A percentile compares a stretch with the other conserved stretches of the same genome.
Conservation (phyloP, 148 eudicot genomes). For the Spergularia marina region DNA sequence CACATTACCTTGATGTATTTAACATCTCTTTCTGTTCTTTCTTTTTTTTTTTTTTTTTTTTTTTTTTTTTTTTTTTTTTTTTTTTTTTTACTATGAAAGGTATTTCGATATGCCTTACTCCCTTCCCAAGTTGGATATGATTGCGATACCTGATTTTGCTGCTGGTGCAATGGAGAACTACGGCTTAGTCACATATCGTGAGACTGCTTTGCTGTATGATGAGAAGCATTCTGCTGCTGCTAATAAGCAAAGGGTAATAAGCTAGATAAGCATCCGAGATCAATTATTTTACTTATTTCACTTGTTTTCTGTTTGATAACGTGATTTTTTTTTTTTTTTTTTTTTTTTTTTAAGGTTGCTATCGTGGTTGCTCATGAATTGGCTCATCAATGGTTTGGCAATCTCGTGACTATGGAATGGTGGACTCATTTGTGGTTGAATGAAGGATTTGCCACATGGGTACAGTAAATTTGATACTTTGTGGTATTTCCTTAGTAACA, state of each 20-base stretch:
- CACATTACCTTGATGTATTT: background rate
- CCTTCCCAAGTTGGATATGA: conserved; percentile 91
- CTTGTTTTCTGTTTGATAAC: conserved; percentile 11
- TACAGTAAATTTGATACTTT: conserved; percentile 22
- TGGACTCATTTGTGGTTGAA: conserved; percentile 98
- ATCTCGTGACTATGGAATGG: conserved; percentile 99
- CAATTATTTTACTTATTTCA: conserved; percentile 3
- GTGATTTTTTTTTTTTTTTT: conserved; percentile 2
- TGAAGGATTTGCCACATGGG: conserved; percentile 99
- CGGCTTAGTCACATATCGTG: conserved; percentile 93
- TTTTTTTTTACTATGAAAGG: conserved; percentile 31
- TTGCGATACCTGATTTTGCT: conserved; percentile 98
- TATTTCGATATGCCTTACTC: conserved; percentile 86
- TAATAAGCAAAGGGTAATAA: conserved; percentile 86
- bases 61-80: conserved; percentile 5
- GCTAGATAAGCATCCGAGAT: conserved; percentile 11
- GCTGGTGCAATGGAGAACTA: conserved; percentile 99
- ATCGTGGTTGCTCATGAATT: conserved; percentile 95
- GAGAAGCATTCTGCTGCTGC: conserved; percentile 93
- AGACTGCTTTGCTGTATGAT: conserved; percentile 90
- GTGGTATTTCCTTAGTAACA: background rate
- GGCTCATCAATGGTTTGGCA: conserved; percentile 99
- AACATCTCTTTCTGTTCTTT: background rate
- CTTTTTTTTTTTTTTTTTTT: background rate
- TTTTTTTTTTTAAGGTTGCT: conserved; percentile 61